Evolutionary conservation across 2,329 filamentous ascomycete genomes (phyloP).

Genomic region (Chrysoporthe deuterocubensis): DNA sequence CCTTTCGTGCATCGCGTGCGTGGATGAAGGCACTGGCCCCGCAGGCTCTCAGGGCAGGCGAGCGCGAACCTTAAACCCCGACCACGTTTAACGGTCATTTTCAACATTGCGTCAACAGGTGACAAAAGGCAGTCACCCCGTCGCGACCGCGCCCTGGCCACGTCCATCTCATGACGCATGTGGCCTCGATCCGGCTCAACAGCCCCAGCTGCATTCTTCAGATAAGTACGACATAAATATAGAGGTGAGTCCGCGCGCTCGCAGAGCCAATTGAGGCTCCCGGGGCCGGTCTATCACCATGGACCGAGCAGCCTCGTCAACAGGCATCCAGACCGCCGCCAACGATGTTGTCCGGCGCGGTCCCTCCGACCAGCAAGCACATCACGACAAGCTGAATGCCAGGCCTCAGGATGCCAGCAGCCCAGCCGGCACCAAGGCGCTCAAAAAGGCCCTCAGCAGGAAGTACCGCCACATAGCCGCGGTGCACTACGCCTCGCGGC

Average conservation of each 20-base stretch:
- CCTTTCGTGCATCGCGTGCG: not conserved
- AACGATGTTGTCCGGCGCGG: slow-evolving; percentile 18
- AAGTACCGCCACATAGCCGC: slow-evolving; percentile 94
- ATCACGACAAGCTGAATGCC: slow-evolving; percentile 5
- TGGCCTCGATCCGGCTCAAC: not conserved
- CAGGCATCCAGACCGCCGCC: slow-evolving; percentile 21
- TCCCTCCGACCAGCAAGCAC: slow-evolving; percentile 4
- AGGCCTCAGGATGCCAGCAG: slow-evolving; percentile 24
- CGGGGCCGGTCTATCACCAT: slow-evolving; percentile 14
- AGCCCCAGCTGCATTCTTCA: not conserved
- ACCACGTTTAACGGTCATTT: not conserved
- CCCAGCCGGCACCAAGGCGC: slow-evolving; percentile 34
- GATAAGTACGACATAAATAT: not conserved
- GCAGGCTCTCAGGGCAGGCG: slow-evolving; percentile 8
- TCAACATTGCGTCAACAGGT: slow-evolving; percentile 10
- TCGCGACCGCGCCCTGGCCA: slow-evolving; percentile 5
- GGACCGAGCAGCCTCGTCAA: slow-evolving; percentile 25
- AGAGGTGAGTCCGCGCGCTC: not conserved
- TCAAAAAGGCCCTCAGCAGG: slow-evolving; percentile 46
- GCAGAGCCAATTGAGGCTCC: slow-evolving; percentile 16
- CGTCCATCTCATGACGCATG: not conserved
- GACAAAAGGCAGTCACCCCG: slow-evolving; percentile 10
- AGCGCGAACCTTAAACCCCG: not conserved
- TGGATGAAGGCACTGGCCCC: slow-evolving; percentile 5
- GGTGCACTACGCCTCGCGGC: slow-evolving; percentile 72